Base-by-base conservation (phyloP, 1,139 yeast genomes). In the Chernovozyma aurita region DNA sequence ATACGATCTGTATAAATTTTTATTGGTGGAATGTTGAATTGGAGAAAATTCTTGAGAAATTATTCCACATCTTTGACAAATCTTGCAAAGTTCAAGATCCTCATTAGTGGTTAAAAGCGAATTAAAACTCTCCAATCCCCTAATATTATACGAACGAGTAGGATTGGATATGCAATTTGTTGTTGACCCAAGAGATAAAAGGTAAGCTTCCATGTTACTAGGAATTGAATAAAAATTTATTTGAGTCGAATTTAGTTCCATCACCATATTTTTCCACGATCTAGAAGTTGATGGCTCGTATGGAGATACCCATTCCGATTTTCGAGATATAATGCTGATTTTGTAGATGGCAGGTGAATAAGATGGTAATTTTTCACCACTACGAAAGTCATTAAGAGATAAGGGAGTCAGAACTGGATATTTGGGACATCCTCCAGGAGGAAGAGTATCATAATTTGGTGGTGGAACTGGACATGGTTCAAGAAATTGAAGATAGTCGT, bases 241-340 rank as follows among this genome's bases (percentile, higher is more conserved):
- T 57, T 84, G 92, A 1, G 92, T 84, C 2, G 86, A 79, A 57
- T 84, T 84, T 25, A 84, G 59, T 50, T 84, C 92, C 59, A 82
- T 62, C 6, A 84, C 63, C 24, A 69, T 65, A 35, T 70, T 65
- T 48, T 67, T 76, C 92, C 92, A 83, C n/a, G 73, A 69, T 44
- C 87, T 59, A 8, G 69, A 56, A 1, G 78, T 69, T 0, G 85
- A 70, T 4, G 78, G 67, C 46, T 80, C 85, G 49, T 74, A 79
- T 0, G 90, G 90, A 4, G 80, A 71, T 0, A 73, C 42, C 83
- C 84, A 81, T 52, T 83, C 92, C 24, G 71, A 47, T 47, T 82
- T 82, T 43, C 83, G 63, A 2, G 72, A 53, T 1, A 78, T 71
- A 2, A 72, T 49, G 0, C 81, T 74, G 2, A 79, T 48, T 40